A percentile compares a stretch with the other conserved stretches of the same genome.
These are phyloP conservation scores for Daldinia vernicosa DNA, from an alignment of 495 filamentous ascomycete species.

Conservation along the genomic window DNA sequence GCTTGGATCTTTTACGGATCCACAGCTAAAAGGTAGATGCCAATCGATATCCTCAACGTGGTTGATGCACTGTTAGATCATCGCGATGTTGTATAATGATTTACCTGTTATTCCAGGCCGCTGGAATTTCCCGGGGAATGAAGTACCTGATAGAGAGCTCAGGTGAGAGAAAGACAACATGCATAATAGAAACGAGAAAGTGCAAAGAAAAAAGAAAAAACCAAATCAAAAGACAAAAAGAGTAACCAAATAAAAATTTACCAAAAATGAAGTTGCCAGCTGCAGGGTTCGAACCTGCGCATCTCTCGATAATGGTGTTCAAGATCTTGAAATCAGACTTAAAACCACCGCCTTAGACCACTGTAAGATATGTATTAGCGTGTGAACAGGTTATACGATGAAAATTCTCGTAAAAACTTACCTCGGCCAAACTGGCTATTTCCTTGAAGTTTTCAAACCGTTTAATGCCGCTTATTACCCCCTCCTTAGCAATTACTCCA, in stretches of 20 bases:
- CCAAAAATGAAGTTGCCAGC: constrained; percentile 30
- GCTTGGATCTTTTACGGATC: constrained; percentile 16
- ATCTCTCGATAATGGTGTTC: constrained; percentile 44
- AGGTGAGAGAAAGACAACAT: neutral
- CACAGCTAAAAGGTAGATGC: constrained; percentile 13
- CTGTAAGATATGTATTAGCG: constrained; percentile 21
- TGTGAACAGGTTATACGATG: neutral
- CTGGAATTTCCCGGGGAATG: neutral
- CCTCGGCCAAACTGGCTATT: constrained; percentile 38
- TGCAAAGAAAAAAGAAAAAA: neutral
- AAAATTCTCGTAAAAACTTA: constrained; percentile 6
- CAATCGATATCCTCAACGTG: constrained; percentile 38
- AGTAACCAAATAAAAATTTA: neutral
- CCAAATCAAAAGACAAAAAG: too few species aligned
- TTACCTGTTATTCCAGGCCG: neutral
- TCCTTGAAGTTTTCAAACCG: neutral
- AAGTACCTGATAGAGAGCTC: neutral
- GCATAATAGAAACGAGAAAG: neutral
- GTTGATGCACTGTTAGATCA: constrained; percentile 7
- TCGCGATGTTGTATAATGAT: neutral
- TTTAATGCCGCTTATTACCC: constrained; percentile 13
- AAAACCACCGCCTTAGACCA: constrained; percentile 42
- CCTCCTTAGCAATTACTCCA: neutral
- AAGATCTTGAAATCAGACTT: constrained; percentile 26
- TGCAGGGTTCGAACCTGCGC: constrained; percentile 43